Conservation (phyloP, 2,329 filamentous ascomycete species). For the Neonectria coccinea region DNA sequence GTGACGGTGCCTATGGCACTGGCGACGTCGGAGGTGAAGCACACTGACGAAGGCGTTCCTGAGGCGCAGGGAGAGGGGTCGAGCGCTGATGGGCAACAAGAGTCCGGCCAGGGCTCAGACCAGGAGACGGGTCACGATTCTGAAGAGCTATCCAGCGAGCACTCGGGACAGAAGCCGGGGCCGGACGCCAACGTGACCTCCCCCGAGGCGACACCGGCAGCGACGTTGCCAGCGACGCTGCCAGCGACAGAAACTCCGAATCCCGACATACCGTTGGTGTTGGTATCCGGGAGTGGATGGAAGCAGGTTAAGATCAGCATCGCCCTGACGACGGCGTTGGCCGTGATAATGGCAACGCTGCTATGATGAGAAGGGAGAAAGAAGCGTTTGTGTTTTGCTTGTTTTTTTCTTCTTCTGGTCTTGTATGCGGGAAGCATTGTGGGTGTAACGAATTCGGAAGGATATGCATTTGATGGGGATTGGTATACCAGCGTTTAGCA, state of each 20-base stretch:
- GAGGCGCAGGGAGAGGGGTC: background rate
- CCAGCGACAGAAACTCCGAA: slow-evolving; percentile 25
- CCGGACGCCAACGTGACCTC: background rate
- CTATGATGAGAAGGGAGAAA: slow-evolving; percentile 10
- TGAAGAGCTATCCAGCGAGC: no score
- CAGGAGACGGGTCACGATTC: no score
- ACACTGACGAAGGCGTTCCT: background rate
- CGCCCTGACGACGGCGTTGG: slow-evolving; percentile 26
- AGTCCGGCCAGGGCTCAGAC: no score
- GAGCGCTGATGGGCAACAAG: no score
- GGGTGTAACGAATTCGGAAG: background rate
- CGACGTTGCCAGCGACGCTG: background rate
- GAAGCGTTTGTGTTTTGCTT: no score
- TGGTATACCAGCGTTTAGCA: slow-evolving; percentile 9
- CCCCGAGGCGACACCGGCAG: background rate
- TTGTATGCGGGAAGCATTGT: background rate
- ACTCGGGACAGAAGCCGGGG: background rate
- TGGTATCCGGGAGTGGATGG: slow-evolving; percentile 27
- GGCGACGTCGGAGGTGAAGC: slow-evolving; percentile 7
- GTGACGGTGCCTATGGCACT: slow-evolving; percentile 40
- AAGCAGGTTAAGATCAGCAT: slow-evolving; percentile 27
- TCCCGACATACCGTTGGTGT: slow-evolving; percentile 19
- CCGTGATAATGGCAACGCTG: slow-evolving; percentile 26
- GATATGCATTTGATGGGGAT: slow-evolving; percentile 14
- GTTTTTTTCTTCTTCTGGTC: background rate